Conservation (phyloP, 2,329 filamentous ascomycete genomes). For the Trichoderma sp. region DNA sequence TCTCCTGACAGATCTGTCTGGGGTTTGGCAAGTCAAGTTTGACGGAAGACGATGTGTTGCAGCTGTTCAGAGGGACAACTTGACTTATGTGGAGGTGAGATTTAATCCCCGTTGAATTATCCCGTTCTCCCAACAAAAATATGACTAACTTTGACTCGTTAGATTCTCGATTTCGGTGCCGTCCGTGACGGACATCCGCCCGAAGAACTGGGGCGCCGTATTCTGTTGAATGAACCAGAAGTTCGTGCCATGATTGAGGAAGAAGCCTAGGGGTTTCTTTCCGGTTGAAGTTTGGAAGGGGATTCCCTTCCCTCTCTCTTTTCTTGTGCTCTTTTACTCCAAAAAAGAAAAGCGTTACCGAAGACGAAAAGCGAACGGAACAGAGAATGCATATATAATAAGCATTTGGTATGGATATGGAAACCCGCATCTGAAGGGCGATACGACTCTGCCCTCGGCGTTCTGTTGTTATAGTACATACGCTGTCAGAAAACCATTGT, state of each 20-base stretch:
- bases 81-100: constrained; percentile 94
- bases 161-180: constrained; percentile 98
- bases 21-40: constrained; percentile 99
- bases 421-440: constrained; percentile 20
- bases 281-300: background rate
- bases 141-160: background rate
- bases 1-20: constrained; percentile 84
- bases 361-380: constrained; percentile 16
- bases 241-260: constrained; percentile 51
- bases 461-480: constrained; percentile 20
- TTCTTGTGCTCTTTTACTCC: background rate
- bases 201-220: constrained; percentile 74
- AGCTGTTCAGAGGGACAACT: constrained; percentile 84
- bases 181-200: constrained; percentile 80
- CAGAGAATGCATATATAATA: constrained; percentile 21
- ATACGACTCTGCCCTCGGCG: constrained; percentile 21
- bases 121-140: background rate
- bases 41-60: constrained; percentile 93
- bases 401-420: constrained; percentile 19
- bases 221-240: constrained; percentile 60
- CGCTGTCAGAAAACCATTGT: constrained; percentile 14
- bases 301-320: background rate
- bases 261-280: constrained; percentile 30
- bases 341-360: background rate
- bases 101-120: background rate